A percentile compares a stretch with the other conserved stretches of the same genome.
phyloP scores from a whole-genome alignment of 2,329 filamentous ascomycete genomes.

The Chaetomiaceae sp. region DNA sequence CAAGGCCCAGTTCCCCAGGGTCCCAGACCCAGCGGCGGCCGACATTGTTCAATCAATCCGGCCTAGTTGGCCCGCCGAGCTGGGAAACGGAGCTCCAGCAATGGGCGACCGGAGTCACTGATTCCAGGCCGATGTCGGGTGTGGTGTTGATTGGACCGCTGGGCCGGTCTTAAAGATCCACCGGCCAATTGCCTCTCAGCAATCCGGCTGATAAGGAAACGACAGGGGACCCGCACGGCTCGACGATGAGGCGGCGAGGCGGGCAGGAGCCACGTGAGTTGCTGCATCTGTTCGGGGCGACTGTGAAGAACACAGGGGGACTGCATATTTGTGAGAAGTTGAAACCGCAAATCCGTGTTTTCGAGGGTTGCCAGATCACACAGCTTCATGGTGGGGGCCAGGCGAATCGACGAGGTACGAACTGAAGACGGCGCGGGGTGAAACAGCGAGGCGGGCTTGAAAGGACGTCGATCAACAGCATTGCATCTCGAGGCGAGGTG shows the following conservation, averaged over 20 bases:
- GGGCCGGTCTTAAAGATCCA: not conserved
- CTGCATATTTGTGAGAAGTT: constrained; percentile 6
- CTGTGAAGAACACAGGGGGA: not conserved
- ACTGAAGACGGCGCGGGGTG: constrained; percentile 8
- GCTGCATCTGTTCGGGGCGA: not conserved
- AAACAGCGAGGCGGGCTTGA: not conserved
- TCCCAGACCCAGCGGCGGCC: constrained; percentile 4
- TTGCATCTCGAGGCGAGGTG: constrained; percentile 9
- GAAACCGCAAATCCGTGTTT: not conserved
- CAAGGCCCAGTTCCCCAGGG: constrained; percentile 14
- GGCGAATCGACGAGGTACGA: constrained; percentile 5
- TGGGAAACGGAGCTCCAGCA: constrained; percentile 17
- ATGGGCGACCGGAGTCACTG: constrained; percentile 10
- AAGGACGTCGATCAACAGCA: not conserved
- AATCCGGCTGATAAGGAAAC: too few species aligned
- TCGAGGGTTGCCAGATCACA: not conserved
- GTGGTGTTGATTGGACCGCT: constrained; percentile 9
- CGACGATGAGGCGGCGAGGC: not conserved
- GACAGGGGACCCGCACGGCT: too few species aligned
- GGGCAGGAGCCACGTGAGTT: constrained; percentile 7
- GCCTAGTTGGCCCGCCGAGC: constrained; percentile 16
- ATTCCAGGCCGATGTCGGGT: constrained; percentile 14
- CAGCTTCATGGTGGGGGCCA: constrained; percentile 11
- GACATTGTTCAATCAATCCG: constrained; percentile 6
- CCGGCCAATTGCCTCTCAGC: too few species aligned